Evolutionary conservation across 768 basidiomycete species (phyloP), one percentile per base, ranked within the genome.

Genomic region (Omphalotus guepiniiformis): DNA sequence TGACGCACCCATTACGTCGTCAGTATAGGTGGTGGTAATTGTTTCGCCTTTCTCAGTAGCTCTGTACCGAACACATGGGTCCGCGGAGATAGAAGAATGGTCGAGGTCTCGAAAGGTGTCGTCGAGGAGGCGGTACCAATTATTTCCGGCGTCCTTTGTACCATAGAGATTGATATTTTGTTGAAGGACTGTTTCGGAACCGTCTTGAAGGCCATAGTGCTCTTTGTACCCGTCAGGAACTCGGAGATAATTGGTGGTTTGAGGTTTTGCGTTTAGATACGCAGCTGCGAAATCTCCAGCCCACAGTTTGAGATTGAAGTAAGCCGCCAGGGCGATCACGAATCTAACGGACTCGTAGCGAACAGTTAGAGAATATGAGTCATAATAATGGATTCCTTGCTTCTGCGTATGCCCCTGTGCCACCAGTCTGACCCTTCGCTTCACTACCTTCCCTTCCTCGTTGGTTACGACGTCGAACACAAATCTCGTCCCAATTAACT

Each of bases 231-330:
- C 58, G 0, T 52, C 55, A 1, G 67, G 67, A 16, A 63, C 54
- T 19, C 58, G 38, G 66, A 73, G 68, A 51, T 65, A 74, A 32
- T 72, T 64, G 0, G 44, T 35, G 26, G 55, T 52, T 9, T 58
- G 57, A 13, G 70, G 59, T 3, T 62, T 50, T 42, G 50, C 30
- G 56, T 46, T 63, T 1, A 71, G 60, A 53, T 60, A 72, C 0
- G 63, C 67, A 0, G 49, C 48, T 12, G 61, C 70, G 15, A 78
- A 63, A 52, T 80, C 71, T 7, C 76, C 56, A 39, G 58, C 63
- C 16, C 70, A 53, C 4, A 78, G 37, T 4, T 74, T 57, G 50
- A 67, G 67, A 22, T 63, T 51, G 6, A 65, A 37, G 0, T 44
- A 5, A 0, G 72, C 69, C 0, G 73, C 63, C 19, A 74, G 37